These are phyloP conservation scores for Fusarium palustre DNA, from an alignment of 2,329 filamentous ascomycete genomes.

Conservation along the genomic window DNA sequence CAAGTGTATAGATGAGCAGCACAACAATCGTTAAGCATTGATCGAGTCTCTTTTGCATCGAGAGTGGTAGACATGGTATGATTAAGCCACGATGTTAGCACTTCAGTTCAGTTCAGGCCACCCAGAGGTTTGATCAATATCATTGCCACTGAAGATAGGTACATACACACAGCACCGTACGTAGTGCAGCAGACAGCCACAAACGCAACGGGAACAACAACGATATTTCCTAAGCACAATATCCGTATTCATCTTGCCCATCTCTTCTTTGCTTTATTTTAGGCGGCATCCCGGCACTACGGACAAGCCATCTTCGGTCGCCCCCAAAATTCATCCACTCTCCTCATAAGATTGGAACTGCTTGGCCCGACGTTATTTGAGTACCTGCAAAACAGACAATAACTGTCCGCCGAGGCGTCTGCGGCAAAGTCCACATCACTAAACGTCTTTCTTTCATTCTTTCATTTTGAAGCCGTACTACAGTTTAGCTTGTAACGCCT, in stretches of 20 bases:
- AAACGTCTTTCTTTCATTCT: constrained; percentile 2
- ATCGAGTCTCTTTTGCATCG: constrained; percentile 18
- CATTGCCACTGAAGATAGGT: neutral
- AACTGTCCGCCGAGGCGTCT: constrained; percentile 26
- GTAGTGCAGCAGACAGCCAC: constrained; percentile 25
- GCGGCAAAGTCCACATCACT: constrained; percentile 6
- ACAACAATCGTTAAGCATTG: constrained; percentile 18
- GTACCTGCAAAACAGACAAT: constrained; percentile 33
- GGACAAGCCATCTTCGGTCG: constrained; percentile 42
- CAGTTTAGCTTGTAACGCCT: neutral
- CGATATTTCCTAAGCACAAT: constrained; percentile 27
- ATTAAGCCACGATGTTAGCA: constrained; percentile 9
- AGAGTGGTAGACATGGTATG: constrained; percentile 20
- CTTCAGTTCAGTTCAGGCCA: constrained; percentile 19
- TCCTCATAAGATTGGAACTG: constrained; percentile 12
- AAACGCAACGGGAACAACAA: constrained; percentile 12
- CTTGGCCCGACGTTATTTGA: constrained; percentile 26
- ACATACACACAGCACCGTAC: neutral
- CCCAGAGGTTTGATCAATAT: constrained; percentile 8
- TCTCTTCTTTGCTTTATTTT: neutral
- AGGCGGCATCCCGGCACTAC: constrained; percentile 34
- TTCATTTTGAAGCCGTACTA: neutral
- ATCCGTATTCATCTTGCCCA: constrained; percentile 5
- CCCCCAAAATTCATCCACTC: constrained; percentile 35
- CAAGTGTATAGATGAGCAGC: constrained; percentile 14